These are phyloP conservation scores for Mucor ambiguus DNA, from an alignment of 371 early-diverging fungal species.

Conservation along the genomic window DNA sequence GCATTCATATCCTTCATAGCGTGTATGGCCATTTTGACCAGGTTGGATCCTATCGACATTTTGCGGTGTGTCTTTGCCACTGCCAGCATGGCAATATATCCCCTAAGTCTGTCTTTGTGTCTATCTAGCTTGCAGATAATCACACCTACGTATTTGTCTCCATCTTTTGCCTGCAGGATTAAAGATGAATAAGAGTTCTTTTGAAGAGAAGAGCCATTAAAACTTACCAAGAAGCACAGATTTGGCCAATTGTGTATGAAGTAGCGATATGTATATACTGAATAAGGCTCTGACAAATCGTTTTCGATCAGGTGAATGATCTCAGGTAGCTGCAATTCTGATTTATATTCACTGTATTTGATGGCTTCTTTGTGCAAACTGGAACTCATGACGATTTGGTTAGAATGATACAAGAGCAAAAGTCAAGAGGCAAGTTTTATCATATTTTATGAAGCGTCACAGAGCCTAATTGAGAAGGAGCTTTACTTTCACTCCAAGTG, in stretches of 20 bases:
- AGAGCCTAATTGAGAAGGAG: not conserved
- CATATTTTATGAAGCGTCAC: not conserved
- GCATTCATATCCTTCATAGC: conserved; percentile 80
- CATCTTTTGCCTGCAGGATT: conserved; percentile 58
- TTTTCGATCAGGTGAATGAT: conserved; percentile 85
- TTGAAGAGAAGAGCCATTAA: not conserved
- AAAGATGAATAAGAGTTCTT: not conserved
- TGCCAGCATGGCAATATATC: conserved; percentile 98
- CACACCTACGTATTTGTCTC: conserved; percentile 76
- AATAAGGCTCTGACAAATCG: conserved; percentile 95
- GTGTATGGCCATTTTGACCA: conserved; percentile 75
- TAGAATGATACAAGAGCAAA: not conserved
- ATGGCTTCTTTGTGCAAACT: not conserved
- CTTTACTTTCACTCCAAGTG: not conserved
- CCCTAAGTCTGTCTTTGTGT: conserved; percentile 74
- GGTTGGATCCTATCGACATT: conserved; percentile 74
- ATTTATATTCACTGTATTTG: conserved; percentile 59
- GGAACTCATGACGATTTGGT: not conserved
- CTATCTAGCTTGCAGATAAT: conserved; percentile 89
- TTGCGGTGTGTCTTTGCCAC: conserved; percentile 81
- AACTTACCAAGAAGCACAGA: conserved; percentile 75
- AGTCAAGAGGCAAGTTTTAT: not conserved
- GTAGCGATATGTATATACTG: conserved; percentile 96
- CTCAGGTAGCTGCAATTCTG: conserved; percentile 70
- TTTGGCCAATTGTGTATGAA: conserved; percentile 92